Base-by-base conservation (phyloP, 2,329 filamentous ascomycete species). In the Mycosphaerella sp. region DNA sequence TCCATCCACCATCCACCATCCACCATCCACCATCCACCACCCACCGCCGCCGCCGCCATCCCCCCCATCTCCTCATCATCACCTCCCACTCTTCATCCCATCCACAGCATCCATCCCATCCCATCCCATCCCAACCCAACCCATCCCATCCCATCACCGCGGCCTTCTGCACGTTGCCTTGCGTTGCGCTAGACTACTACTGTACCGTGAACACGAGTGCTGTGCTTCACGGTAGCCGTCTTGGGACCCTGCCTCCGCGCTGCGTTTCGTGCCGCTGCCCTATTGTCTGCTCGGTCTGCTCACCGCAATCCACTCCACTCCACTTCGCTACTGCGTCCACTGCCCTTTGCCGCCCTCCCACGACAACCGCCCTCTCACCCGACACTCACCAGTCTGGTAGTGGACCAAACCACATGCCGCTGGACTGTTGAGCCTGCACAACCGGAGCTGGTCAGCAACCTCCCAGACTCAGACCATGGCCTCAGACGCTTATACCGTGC, bases 401-500 rank as follows among this genome's bases (percentile, higher is more conserved):
- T 4, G 6, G 5, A 34, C 2, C 30, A 34, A 34, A 34, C 13
- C 30, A 34, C 10, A 34, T 34, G 10, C 30, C 13, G 30, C 30
- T 34, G 30, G 6, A 34, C 30, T 34, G 6, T 34, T 34, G 30
- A 34, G 30, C 21, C 21, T 25, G 21, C 21, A 25, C 21, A 25
- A 6, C 21, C 21, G 7, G 21, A 5, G 21, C 21, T 25, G 21
- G 21, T n/a, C 30, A 41, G 18, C 13, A 50, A 12, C 18, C 41
- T n/a, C 32, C 32, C 9, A 41, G 25, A 18, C 41, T 34, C 17
- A 28, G 46, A 49, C 39, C 17, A 61, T 61, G 59, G 56, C 59
- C 50, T 59, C 59, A 49, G 54, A 54, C 30, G 30, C 30, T 10
- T n/a, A 34, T 12, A 34, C 30, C 12, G 42, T 59, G 16, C 58